These are phyloP conservation scores for Camellia granthamiana DNA, from an alignment of 148 eudicot species.

Conservation along the genomic window DNA sequence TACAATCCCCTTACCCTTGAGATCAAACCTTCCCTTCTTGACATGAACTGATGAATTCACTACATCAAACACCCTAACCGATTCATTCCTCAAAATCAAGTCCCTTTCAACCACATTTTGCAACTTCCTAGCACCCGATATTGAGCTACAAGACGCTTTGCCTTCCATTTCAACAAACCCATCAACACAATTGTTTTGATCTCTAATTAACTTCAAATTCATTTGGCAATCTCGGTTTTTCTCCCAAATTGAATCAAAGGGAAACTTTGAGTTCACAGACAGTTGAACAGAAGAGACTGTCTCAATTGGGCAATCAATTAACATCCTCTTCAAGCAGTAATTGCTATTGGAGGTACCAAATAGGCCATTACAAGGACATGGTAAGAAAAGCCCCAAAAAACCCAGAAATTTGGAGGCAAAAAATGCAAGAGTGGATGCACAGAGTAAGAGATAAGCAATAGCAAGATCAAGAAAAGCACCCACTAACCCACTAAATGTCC, in stretches of 20 bases:
- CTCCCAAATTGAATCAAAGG: conserved; percentile 46
- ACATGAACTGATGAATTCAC: neutral
- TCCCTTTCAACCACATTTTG: conserved; percentile 29
- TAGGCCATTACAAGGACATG: conserved; percentile 66
- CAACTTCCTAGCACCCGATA: conserved; percentile 40
- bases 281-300: conserved; percentile 52
- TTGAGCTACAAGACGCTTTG: conserved; percentile 65
- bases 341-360: conserved; percentile 34
- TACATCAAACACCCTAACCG: conserved; percentile 1
- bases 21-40: conserved; percentile 35
- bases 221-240: conserved; percentile 35
- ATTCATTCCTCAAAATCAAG: conserved; percentile 20
- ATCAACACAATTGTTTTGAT: conserved; percentile 20
- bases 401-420: conserved; percentile 54
- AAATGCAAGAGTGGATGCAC: conserved; percentile 65
- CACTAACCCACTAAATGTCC: conserved; percentile 69
- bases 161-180: conserved; percentile 53
- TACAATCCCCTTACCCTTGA: conserved; percentile 50
- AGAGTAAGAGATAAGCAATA: conserved; percentile 72
- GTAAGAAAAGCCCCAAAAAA: conserved; percentile 65
- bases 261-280: conserved; percentile 56
- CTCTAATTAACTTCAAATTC: conserved; percentile 39
- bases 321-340: conserved; percentile 45
- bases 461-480: conserved; percentile 91
- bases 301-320: conserved; percentile 58